Base-by-base conservation (phyloP, 2,329 filamentous ascomycete species). In the Botrytis cinerea region DNA sequence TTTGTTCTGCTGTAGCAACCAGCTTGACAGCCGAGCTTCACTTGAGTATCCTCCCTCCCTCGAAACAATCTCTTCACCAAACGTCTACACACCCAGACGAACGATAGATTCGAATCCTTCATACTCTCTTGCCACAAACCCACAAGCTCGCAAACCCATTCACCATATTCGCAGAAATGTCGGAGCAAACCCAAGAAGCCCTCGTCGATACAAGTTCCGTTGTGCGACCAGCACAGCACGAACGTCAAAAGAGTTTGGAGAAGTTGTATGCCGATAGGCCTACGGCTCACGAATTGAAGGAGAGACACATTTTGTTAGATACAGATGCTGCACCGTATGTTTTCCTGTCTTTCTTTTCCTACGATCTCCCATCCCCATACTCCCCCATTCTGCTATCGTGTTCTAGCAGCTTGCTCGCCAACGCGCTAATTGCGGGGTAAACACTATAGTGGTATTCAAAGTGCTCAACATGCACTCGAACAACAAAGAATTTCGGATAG, bases 251-350 rank as follows among this genome's bases (percentile, higher is more conserved):
- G 84, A 93, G 91, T 6, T 86, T 94, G 20, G 91, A 93, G 82
- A 89, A 90, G 78, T 89, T 93, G 79, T 86, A 94, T 71, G 88
- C 90, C 81, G 89, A 90, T 78, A 92, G 93, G 59, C 92, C 92
- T 38, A 89, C 87, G 67, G 80, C 83, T 22, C 85, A 91, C 80
- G 90, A 92, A 75, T 84, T 93, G 75, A 92, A 91, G 83, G 87
- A 91, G 77, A 84, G 89, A 75, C 88, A 92, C 79, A 93, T 93
- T 75, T 82, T 93, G 70, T 85, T 92, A 7, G 88, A 91, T 78
- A 92, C 89, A 3, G 90, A 85, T 78, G 88, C 89, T 77, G 91
- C 91, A 62, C 91, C 91, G 87, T 91, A 84, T 75, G 87, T 38
- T 81, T 46, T 46, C 10, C 9, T 32, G 10, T 43, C 45, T 61